Conservation (phyloP, 1,284 basidiomycete species). For the Ustilago cynodontis region DNA sequence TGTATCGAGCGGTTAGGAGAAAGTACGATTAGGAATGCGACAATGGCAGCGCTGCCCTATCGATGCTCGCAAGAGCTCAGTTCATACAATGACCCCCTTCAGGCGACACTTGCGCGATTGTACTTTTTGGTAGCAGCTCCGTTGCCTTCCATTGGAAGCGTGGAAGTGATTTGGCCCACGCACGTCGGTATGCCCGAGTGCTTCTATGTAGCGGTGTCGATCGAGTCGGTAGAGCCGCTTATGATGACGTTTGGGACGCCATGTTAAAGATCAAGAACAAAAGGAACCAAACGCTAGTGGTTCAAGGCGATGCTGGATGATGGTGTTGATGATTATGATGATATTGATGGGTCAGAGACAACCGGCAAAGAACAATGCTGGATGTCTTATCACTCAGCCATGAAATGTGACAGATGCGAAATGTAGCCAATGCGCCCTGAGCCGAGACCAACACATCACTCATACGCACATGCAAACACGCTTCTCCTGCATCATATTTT, state of each 20-base stretch:
- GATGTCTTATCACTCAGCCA: background rate
- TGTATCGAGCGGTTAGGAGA: background rate
- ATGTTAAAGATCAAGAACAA: no score
- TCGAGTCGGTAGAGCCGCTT: background rate
- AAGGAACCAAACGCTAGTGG: no score
- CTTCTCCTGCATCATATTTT: background rate
- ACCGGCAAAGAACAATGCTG: background rate
- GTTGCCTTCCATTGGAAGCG: background rate
- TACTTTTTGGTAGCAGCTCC: background rate
- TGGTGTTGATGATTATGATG: background rate
- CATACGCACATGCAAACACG: slow-evolving; percentile 12
- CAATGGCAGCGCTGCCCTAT: background rate
- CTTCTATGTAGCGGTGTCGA: background rate
- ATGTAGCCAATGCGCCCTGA: slow-evolving; percentile 12
- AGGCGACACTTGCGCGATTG: background rate
- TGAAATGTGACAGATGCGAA: slow-evolving; percentile 9
- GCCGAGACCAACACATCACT: slow-evolving; percentile 30
- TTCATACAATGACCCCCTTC: background rate
- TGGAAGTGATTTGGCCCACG: background rate
- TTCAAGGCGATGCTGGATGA: background rate
- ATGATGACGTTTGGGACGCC: background rate
- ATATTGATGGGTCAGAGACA: background rate
- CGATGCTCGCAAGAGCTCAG: no score
- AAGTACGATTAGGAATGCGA: background rate
- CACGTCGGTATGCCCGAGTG: background rate